Evolutionary conservation across 208 protist species (phyloP).

Genomic region (Kentomonas sorsogonicus): DNA sequence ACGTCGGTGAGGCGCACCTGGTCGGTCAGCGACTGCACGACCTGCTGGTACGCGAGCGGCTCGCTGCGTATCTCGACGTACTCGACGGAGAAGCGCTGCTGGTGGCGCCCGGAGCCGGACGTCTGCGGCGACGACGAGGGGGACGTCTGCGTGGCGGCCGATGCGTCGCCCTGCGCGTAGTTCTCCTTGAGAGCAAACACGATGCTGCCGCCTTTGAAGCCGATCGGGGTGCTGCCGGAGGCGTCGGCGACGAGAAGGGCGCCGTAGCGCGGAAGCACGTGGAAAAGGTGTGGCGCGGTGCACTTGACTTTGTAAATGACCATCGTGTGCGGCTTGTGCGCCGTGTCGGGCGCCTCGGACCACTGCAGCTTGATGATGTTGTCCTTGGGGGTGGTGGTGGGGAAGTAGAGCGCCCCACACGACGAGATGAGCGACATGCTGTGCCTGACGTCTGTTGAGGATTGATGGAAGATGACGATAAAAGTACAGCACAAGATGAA

Average conservation of each 20-base stretch:
- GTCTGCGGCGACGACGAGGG: constrained; percentile 2
- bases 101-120: constrained; percentile 18
- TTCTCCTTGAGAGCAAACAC: constrained; percentile 30
- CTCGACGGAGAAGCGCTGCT: constrained; percentile 68
- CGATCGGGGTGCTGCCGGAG: constrained; percentile 13
- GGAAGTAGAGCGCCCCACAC: constrained; percentile 69
- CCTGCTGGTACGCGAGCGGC: constrained; percentile 36
- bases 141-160: neutral
- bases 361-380: constrained; percentile 60
- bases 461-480: neutral
- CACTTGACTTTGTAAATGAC: constrained; percentile 81
- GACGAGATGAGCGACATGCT: constrained; percentile 49
- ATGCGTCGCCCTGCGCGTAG: neutral
- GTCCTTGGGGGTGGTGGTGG: constrained; percentile 30
- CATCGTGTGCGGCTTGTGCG: constrained; percentile 28
- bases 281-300: constrained; percentile 63
- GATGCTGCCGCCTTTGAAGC: constrained; percentile 20
- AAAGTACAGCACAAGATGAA: no score
- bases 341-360: constrained; percentile 10
- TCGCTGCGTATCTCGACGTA: constrained; percentile 39
- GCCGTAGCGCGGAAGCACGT: constrained; percentile 74
- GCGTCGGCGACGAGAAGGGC: constrained; percentile 44
- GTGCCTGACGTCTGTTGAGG: neutral
- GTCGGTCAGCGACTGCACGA: constrained; percentile 20
- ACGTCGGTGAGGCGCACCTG: constrained; percentile 27